These are phyloP conservation scores for Rubroboletus pulcherrimus DNA, from an alignment of 768 basidiomycete genomes.

Conservation along the genomic window DNA sequence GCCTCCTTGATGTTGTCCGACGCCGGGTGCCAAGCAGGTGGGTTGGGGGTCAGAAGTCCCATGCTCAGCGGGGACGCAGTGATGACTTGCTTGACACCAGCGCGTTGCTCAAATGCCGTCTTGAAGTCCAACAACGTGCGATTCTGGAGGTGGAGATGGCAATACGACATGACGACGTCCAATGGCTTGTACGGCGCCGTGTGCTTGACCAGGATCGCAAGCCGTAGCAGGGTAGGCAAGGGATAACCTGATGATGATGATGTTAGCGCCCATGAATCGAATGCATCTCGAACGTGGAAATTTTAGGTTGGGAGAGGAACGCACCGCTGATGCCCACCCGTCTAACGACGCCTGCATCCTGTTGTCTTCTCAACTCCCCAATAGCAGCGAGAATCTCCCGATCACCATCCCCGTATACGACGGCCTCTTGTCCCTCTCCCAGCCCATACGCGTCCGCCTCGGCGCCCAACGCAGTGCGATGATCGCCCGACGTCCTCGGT, in stretches of 20 bases:
- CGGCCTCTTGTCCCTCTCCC: slow-evolving; percentile 50
- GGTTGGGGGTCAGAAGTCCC: slow-evolving; percentile 62
- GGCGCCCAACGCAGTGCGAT: slow-evolving; percentile 47
- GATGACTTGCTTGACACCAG: slow-evolving; percentile 63
- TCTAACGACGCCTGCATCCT: slow-evolving; percentile 68
- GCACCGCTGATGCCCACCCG: slow-evolving; percentile 79
- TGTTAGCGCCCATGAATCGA: too few relatives aligned
- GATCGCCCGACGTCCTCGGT: slow-evolving; percentile 52
- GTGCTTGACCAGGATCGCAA: slow-evolving; percentile 69
- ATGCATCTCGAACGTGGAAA: not conserved
- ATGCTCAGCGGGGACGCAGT: slow-evolving; percentile 83
- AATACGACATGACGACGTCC: slow-evolving; percentile 78
- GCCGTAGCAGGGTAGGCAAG: slow-evolving; percentile 77
- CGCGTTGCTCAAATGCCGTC: slow-evolving; percentile 54
- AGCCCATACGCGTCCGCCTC: slow-evolving; percentile 67
- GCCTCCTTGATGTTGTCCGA: slow-evolving; percentile 46
- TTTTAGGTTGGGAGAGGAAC: not conserved
- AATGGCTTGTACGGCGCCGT: slow-evolving; percentile 65
- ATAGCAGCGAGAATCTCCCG: slow-evolving; percentile 66
- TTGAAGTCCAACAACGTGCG: slow-evolving; percentile 53
- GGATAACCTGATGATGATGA: slow-evolving; percentile 56
- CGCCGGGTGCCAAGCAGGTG: slow-evolving; percentile 78
- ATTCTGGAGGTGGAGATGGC: slow-evolving; percentile 77
- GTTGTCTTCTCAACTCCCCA: slow-evolving; percentile 58
- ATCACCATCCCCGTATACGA: slow-evolving; percentile 66